Evolutionary conservation across 2,329 filamentous ascomycete species (phyloP), one percentile per base, ranked within the genome.

Genomic region (Colletotrichum camelliae): DNA sequence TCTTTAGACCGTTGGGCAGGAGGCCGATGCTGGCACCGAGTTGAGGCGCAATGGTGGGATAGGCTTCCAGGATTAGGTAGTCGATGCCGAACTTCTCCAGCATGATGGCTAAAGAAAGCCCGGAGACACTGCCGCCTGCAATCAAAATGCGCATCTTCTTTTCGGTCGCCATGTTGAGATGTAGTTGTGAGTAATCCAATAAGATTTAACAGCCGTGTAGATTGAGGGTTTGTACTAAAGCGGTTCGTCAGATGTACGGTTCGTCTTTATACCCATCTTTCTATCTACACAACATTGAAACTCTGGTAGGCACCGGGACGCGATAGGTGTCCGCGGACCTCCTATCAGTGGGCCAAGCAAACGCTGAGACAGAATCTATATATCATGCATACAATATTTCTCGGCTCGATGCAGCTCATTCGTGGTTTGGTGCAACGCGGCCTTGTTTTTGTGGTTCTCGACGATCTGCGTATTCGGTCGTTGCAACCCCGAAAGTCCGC

Each of bases 11-110:
- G 24, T 87, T 83, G 0, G 88, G 82, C 0, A 84, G 71, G 0
- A 90, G 76, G 1, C 83, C 87, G 29, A 91, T 88, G 6, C 84
- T 86, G 0, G 88, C 88, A 1, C 89, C 89, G 0, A 87, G 80
- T 33, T 85, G 81, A 0, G 89, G 88, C 0, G 85, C 84, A 27
- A 90, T 85, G 0, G 83, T 79, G 0, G 75, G 18, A 52, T 86
- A 79, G 0, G 81, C 80, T 77, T 91, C 89, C 0, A 91, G 82
- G 1, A 91, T 73, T 4, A 88, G 73, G 77, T 87, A 90, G 74
- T 90, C 85, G 72, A 91, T 87, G 35, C 79, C 80, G 39, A 86
- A 81, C 66, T 79, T 80, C 72, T 90, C 84, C 2, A 91, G 84
- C 77, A 85, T 84, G 43, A 77, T 78, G 35, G 79, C 79, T 21